phyloP scores from a whole-genome alignment of 148 eudicot genomes.

The Linanthus parryae region DNA sequence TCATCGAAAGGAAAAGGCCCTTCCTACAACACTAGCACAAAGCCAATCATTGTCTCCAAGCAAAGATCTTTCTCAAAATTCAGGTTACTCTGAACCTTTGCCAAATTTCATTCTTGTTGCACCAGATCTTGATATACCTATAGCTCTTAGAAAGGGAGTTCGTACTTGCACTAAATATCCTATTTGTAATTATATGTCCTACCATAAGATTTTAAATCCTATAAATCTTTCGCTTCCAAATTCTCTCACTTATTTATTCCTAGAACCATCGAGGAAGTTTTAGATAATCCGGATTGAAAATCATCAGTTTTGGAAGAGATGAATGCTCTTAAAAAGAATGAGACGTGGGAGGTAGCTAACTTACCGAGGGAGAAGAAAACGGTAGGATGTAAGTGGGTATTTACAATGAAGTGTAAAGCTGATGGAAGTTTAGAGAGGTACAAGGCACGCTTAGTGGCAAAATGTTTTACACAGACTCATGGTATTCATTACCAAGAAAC shows the following conservation, averaged over 20 bases:
- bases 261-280: too few relatives aligned
- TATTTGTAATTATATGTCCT: not conserved
- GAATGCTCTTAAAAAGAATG: conserved; percentile 3
- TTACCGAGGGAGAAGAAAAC: not conserved
- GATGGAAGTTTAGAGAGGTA: conserved; percentile 3
- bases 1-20: not conserved
- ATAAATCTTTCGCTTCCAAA: not conserved
- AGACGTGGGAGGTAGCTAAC: not conserved
- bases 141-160: too few relatives aligned
- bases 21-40: not conserved
- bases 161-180: not conserved
- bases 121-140: not conserved
- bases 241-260: not conserved
- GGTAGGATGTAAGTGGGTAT: conserved; percentile 7
- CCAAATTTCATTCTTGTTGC: not conserved
- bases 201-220: not conserved
- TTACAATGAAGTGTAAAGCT: not conserved
- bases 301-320: not conserved
- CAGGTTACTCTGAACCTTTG: not conserved
- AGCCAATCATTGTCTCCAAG: conserved; percentile 1
- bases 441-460: not conserved
- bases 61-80: not conserved
- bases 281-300: conserved; percentile 6
- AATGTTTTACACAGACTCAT: conserved; percentile 1
- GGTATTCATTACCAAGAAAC: conserved; percentile 7